Percentiles rank a stretch among this genome's conserved stretches.
phyloP scores from a whole-genome alignment of 495 filamentous ascomycete species.

The Rhizodiscina lignyota region DNA sequence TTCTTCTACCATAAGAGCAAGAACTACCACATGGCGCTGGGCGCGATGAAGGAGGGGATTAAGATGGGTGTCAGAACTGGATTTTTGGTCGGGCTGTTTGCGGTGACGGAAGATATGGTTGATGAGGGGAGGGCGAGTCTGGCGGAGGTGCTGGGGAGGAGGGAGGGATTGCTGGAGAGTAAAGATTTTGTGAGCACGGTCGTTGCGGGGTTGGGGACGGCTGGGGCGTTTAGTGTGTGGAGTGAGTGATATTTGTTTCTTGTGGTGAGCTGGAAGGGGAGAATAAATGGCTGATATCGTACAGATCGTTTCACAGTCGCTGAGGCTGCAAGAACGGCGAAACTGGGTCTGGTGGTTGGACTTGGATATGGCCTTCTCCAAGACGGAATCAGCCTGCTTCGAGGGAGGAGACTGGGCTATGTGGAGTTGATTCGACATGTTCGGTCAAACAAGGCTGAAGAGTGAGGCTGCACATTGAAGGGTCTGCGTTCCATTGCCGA shows the following conservation, averaged over 20 bases:
- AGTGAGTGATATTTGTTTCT: conserved; percentile 36
- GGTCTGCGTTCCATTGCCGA: no score
- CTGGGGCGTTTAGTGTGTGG: conserved; percentile 74
- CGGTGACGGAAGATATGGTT: conserved; percentile 67
- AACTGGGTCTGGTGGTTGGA: conserved; percentile 61
- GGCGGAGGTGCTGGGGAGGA: conserved; percentile 6
- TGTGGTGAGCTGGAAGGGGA: no score
- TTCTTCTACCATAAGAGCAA: conserved; percentile 96
- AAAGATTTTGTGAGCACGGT: conserved; percentile 60
- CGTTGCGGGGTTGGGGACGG: conserved; percentile 62
- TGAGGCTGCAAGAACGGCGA: conserved; percentile 72
- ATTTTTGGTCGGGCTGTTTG: conserved; percentile 49
- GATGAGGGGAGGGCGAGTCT: conserved; percentile 29
- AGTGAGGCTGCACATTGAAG: no score
- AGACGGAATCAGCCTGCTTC: conserved; percentile 28
- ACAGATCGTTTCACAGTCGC: conserved; percentile 69
- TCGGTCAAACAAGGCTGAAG: no score
- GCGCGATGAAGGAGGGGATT: conserved; percentile 58
- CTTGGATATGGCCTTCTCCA: conserved; percentile 66
- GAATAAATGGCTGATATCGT: conserved; percentile 1
- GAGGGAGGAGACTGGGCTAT: background rate
- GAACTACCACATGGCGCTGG: conserved; percentile 67
- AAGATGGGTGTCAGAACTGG: conserved; percentile 57
- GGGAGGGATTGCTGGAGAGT: conserved; percentile 44
- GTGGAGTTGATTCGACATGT: background rate